Conservation (phyloP, 148 eudicot species). For the Fagopyrum esculentum region DNA sequence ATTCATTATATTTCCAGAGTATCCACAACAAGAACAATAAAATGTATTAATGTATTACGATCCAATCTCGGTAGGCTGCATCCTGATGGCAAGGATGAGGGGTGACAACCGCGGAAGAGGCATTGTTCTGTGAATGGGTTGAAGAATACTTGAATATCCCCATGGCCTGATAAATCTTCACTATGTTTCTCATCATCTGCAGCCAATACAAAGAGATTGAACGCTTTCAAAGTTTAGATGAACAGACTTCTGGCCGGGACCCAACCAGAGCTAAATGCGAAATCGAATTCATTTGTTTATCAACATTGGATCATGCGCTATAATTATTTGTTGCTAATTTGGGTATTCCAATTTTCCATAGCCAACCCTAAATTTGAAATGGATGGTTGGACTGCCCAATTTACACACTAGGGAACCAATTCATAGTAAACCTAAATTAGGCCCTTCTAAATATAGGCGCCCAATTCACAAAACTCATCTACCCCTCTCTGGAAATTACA, state of each 20-base stretch:
- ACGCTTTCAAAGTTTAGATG: no score
- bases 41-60: slow-evolving; percentile 15
- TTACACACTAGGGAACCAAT: not conserved
- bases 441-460: not conserved
- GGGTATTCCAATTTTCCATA: no score
- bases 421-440: not conserved
- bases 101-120: slow-evolving; percentile 24
- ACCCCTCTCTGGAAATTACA: no score
- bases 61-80: slow-evolving; percentile 26
- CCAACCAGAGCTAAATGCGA: not conserved
- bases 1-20: no score
- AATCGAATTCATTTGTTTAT: not conserved
- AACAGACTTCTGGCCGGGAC: not conserved
- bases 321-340: not conserved
- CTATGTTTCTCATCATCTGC: slow-evolving; percentile 28
- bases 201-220: not conserved
- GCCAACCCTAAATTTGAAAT: not conserved
- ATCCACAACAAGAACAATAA: no score
- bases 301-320: slow-evolving; percentile 1
- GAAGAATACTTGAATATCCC: slow-evolving; percentile 30
- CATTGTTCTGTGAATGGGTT: slow-evolving; percentile 4
- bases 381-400: not conserved
- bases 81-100: slow-evolving; percentile 30
- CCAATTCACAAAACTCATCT: no score
- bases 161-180: slow-evolving; percentile 24